Evolutionary conservation across 768 basidiomycete species (phyloP).

Genomic region (Suillus occidentalis): DNA sequence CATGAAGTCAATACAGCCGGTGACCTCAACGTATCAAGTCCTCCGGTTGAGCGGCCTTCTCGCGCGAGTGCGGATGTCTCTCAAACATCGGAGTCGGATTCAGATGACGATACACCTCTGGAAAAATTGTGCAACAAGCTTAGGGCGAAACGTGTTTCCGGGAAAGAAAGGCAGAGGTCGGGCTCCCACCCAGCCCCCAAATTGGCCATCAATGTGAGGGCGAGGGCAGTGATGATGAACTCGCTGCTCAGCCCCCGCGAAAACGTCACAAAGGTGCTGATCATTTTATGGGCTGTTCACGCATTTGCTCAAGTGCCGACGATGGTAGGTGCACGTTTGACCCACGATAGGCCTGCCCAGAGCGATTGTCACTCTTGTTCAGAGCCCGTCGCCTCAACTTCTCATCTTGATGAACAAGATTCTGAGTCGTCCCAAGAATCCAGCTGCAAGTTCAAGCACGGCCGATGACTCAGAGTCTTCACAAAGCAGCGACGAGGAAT

Average conservation of each 20-base stretch:
- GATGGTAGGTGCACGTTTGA: not conserved
- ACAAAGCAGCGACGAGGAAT: too few species aligned
- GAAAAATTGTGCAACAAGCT: not conserved
- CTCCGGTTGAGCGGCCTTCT: not conserved
- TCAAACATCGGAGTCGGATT: not conserved
- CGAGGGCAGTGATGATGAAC: not conserved
- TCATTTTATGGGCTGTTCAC: not conserved
- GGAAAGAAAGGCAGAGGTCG: not conserved
- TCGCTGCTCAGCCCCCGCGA: not conserved
- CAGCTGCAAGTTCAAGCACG: not conserved
- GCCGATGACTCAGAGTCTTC: not conserved
- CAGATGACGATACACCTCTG: not conserved
- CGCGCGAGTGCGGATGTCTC: not conserved
- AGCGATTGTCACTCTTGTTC: not conserved
- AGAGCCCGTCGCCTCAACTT: not conserved
- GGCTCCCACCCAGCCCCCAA: not conserved
- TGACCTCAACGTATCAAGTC: not conserved
- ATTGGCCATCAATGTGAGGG: too few species aligned
- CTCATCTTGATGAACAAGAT: not conserved
- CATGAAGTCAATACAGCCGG: not conserved
- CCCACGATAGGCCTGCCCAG: not conserved
- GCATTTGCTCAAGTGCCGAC: not conserved
- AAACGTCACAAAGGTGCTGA: constrained; percentile 1
- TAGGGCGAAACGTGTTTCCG: not conserved
- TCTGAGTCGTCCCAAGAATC: not conserved